Evolutionary conservation across 805 yeast genomes (phyloP), one percentile per base, ranked within the genome.

Genomic region (Limtongia smithiae): DNA sequence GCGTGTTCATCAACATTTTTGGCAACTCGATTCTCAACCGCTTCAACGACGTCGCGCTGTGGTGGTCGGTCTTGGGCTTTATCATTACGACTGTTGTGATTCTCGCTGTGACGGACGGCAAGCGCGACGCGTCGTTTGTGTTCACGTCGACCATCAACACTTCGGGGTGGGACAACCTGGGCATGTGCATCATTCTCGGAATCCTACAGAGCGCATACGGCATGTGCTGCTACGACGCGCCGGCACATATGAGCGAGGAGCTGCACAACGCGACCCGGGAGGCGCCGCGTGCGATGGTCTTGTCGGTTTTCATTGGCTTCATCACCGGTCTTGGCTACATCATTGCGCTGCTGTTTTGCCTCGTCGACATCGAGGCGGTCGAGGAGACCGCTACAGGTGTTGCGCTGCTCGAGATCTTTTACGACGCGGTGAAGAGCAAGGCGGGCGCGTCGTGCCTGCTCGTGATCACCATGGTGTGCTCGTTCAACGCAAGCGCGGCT

Each of bases 201-300:
- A 40, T 54, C 43, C 40, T 48, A 25, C 47, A 45, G 43, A 41
- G 50, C 17, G 54, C 57, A 11, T 53, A 55, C 43, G 78, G 83
- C 33, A 81, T 83, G 86, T 75, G 83, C 38, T 88, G 87, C 21
- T 83, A 80, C 61, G 88, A 83, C 62, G 79, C 85, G 20, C 85
- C 88, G 0, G 83, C 82, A 70, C 88, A 83, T 60, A 69, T 83
- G 52, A 74, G 85, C n/a, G 90, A 82, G 66, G 89, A 83, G 60
- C 78, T 83, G 57, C 68, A 80, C 43, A 81, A 82, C 61, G 84
- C 86, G 5, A 68, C 77, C 31, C 66, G 70, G 12, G 85, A 84
- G 4, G 80, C 82, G 8, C 87, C 88, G n/a, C 72, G 74, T 51
- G 85, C 85, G 25, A 81, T 82, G 57, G 78, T 80, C 60, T 72